These are phyloP conservation scores for Alloteropsis angusta DNA, from an alignment of 202 grass and related monocot species.

Conservation along the genomic window DNA sequence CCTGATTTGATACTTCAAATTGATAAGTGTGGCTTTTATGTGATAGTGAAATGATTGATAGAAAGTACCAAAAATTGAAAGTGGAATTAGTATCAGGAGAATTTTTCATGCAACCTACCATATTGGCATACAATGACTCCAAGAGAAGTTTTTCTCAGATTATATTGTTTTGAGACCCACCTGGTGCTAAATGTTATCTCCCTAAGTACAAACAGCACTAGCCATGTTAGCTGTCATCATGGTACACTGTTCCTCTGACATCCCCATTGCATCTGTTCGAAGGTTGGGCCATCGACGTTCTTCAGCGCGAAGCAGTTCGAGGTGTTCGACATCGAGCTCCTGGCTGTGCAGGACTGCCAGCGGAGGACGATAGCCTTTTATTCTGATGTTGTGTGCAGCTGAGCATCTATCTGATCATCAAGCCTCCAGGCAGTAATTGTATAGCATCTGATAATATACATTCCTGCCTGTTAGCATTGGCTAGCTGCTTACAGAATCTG, in stretches of 20 bases:
- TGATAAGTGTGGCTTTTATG: neutral
- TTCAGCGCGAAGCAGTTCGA: constrained; percentile 96
- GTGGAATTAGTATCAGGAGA: neutral
- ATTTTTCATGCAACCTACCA: neutral
- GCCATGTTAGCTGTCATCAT: neutral
- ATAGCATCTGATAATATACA: neutral
- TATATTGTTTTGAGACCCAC: neutral
- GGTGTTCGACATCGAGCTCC: constrained; percentile 81
- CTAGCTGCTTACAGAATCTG: neutral
- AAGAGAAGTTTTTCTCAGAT: neutral
- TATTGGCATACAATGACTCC: neutral
- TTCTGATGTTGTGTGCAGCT: constrained; percentile 81
- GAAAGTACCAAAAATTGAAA: neutral
- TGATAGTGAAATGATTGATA: neutral
- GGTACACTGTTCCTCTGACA: constrained; percentile 9
- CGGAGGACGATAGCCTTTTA: constrained; percentile 90
- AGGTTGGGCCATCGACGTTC: constrained; percentile 93
- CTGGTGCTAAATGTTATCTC: neutral
- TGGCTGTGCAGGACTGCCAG: constrained; percentile 70
- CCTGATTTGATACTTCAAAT: neutral
- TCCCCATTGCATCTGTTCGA: constrained; percentile 23
- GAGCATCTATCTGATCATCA: constrained; percentile 17
- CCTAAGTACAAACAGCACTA: neutral
- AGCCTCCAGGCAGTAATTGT: neutral
- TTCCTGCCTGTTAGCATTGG: neutral